Evolutionary conservation across 2,329 filamentous ascomycete species (phyloP), one percentile per base, ranked within the genome.

Genomic region (Aspergillus tamarii): DNA sequence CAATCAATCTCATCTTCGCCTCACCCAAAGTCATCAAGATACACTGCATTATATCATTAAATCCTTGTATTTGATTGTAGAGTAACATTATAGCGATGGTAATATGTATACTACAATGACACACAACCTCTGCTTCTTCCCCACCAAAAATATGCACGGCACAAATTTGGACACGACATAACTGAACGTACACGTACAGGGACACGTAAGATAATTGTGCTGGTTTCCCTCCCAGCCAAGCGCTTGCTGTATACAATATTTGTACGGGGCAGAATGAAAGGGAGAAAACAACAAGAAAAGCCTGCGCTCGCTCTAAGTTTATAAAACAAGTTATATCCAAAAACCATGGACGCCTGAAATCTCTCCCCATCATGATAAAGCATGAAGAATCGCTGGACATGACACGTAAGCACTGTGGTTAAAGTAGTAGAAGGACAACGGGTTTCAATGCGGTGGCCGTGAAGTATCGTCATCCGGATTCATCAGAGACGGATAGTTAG

Each of bases 401-500:
- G 58, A 53, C 58, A 65, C 63, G 54, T 67, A 41, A 48, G n/a
- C 36, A 21, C 46, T 19, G 26, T 43, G 55, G 55, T 57, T 41
- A 57, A 52, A 60, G 41, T 32, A 61, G n/a, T 30, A 57, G 12
- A 63, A 50, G 41, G 23, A 52, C 14, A 59, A 12, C 12, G 28
- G 60, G 56, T 46, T 60, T 72, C 64, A 74, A 28, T 66, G 69
- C 56, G 70, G 66, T 14, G 68, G 70, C 21, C 59, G 70, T 53
- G 71, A 64, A 14, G 62, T 64, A 36, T 64, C 64, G 55, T 75
- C 70, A 26, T 72, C 69, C n/a, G 70, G 70, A 54, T 67, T 75
- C 74, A 77, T 73, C 57, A 77, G 64, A 14, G 70, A 62, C 36
- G 66, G 57, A 39, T 72, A 78, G 52, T 67, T 73, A 59, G 76